Conservation (phyloP, 2,329 filamentous ascomycete genomes). For the Fusarium brevicatenulatum region DNA sequence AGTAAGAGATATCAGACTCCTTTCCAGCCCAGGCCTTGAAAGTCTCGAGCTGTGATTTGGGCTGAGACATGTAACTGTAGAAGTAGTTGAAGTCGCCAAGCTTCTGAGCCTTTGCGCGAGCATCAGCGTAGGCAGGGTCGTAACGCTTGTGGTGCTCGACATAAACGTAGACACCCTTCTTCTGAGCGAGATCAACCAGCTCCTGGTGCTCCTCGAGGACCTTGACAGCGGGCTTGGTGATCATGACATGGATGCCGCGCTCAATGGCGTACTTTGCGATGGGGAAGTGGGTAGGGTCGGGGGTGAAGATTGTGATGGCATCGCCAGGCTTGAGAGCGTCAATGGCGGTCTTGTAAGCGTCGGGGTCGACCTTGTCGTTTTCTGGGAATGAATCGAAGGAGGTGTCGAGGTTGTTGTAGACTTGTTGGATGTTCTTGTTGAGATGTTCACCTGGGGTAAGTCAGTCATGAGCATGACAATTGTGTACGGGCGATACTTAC, state of each 20-base stretch:
- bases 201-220: slow-evolving; percentile 80
- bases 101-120: slow-evolving; percentile 76
- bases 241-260: slow-evolving; percentile 86
- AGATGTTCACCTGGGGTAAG: slow-evolving; percentile 75
- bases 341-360: slow-evolving; percentile 89
- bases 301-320: slow-evolving; percentile 95
- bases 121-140: slow-evolving; percentile 92
- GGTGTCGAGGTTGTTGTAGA: slow-evolving; percentile 89
- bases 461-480: slow-evolving; percentile 10
- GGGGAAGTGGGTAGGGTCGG: slow-evolving; percentile 90
- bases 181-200: slow-evolving; percentile 76
- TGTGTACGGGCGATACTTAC: slow-evolving; percentile 59
- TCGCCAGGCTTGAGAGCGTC: slow-evolving; percentile 83
- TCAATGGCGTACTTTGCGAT: slow-evolving; percentile 94
- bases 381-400: slow-evolving; percentile 85
- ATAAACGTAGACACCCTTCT: slow-evolving; percentile 87
- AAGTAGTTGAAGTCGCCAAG: slow-evolving; percentile 98
- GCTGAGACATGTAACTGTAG: slow-evolving; percentile 96
- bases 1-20: slow-evolving; percentile 95
- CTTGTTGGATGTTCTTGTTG: slow-evolving; percentile 84
- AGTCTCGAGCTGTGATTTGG: slow-evolving; percentile 89
- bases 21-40: slow-evolving; percentile 95
- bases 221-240: slow-evolving; percentile 95
- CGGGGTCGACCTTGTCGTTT: slow-evolving; percentile 77
- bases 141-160: slow-evolving; percentile 97